phyloP scores from a whole-genome alignment of 2,329 filamentous ascomycete genomes.

The Coniochaeta sp. region DNA sequence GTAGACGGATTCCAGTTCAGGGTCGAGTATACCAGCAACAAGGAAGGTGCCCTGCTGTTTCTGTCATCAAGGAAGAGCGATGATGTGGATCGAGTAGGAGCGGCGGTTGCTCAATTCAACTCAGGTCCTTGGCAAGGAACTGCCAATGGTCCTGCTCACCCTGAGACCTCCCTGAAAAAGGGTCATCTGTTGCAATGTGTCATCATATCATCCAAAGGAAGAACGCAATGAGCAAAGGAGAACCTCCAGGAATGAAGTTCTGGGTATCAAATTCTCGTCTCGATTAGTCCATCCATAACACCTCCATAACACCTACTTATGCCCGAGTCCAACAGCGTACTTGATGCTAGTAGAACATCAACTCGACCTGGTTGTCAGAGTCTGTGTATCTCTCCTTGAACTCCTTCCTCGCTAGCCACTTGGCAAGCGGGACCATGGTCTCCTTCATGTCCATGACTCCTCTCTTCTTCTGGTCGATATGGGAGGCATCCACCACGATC shows the following conservation, averaged over 20 bases:
- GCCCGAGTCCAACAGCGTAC: background rate
- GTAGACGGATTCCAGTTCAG: too few species aligned
- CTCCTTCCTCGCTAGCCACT: conserved; percentile 63
- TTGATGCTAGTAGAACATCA: conserved; percentile 54
- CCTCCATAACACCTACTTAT: too few species aligned
- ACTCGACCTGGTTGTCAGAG: conserved; percentile 47
- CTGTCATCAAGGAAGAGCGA: too few species aligned
- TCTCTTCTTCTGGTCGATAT: conserved; percentile 91
- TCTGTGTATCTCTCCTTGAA: conserved; percentile 64
- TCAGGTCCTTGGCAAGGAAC: background rate
- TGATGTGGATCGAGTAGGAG: background rate
- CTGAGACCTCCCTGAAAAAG: too few species aligned
- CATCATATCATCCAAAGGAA: too few species aligned
- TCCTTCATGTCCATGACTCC: conserved; percentile 95
- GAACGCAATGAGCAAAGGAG: background rate
- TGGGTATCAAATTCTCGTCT: conserved; percentile 1
- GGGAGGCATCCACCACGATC: conserved; percentile 82
- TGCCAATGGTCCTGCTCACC: background rate
- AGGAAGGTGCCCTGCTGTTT: too few species aligned
- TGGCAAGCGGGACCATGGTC: conserved; percentile 71
- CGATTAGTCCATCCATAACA: background rate
- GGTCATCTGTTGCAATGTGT: too few species aligned
- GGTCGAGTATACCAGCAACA: too few species aligned
- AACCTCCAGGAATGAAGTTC: background rate
- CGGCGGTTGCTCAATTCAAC: background rate